These are phyloP conservation scores for Phytopythium vexans DNA, from an alignment of 352 stramenopile genomes.

Conservation along the genomic window DNA sequence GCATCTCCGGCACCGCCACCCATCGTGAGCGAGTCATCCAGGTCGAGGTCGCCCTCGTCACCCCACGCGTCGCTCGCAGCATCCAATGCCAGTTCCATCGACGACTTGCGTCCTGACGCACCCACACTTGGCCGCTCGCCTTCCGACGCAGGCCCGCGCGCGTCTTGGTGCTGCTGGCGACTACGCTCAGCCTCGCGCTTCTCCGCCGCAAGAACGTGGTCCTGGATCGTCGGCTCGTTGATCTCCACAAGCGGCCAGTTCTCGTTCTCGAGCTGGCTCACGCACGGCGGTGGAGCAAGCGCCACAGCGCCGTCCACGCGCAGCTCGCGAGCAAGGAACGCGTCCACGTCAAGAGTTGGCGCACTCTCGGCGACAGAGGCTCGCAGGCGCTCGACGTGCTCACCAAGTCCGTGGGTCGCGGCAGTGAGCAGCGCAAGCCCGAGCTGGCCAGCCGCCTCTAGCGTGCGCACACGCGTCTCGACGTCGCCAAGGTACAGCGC, in stretches of 20 bases:
- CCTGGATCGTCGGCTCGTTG: constrained; percentile 83
- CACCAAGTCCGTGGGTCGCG: constrained; percentile 93
- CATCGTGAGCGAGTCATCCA: constrained; percentile 73
- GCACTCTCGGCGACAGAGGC: constrained; percentile 91
- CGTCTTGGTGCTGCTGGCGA: constrained; percentile 48
- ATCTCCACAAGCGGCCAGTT: constrained; percentile 99
- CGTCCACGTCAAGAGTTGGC: constrained; percentile 60
- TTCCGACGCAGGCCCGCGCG: constrained; percentile 18
- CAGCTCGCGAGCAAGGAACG: constrained; percentile 67
- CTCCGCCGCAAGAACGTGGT: constrained; percentile 77
- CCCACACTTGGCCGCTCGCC: constrained; percentile 31
- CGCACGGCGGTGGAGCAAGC: constrained; percentile 93
- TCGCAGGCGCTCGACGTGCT: constrained; percentile 94
- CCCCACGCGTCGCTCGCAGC: constrained; percentile 70
- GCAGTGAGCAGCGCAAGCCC: constrained; percentile 96
- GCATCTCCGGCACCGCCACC: constrained; percentile 13
- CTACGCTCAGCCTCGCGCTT: constrained; percentile 77
- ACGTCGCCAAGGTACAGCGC: constrained; percentile 97
- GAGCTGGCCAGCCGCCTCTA: constrained; percentile 96
- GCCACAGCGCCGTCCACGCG: constrained; percentile 77
- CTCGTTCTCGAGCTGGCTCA: constrained; percentile 89
- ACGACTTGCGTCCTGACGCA: constrained; percentile 41
- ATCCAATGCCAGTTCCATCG: constrained; percentile 73
- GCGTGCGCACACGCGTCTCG: constrained; percentile 92
- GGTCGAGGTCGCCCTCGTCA: constrained; percentile 84